Percentiles rank a stretch among this genome's conserved stretches.
Evolutionary conservation across 169 alveolate species (phyloP).

Genomic region (Miamiensis avidus): DNA sequence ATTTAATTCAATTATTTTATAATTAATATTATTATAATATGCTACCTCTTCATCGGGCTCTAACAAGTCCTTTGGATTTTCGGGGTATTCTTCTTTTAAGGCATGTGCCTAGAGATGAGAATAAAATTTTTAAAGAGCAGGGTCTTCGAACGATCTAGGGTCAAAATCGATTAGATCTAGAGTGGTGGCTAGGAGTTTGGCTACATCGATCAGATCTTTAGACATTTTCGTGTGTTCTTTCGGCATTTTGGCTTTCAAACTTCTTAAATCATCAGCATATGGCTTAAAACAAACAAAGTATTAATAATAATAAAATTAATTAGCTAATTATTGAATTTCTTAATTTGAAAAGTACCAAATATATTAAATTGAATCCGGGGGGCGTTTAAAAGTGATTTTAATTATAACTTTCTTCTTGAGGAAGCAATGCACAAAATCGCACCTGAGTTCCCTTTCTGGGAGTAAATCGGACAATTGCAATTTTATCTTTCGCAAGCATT

Average conservation of each 20-base stretch:
- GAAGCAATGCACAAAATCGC: slow-evolving; percentile 82
- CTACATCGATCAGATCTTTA: slow-evolving; percentile 47
- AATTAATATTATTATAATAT: no score
- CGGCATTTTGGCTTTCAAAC: slow-evolving; percentile 30
- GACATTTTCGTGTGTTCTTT: slow-evolving; percentile 37
- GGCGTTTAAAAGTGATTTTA: slow-evolving; percentile 62
- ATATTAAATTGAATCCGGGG: slow-evolving; percentile 51
- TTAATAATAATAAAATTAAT: slow-evolving; percentile 69
- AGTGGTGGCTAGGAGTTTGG: slow-evolving; percentile 72
- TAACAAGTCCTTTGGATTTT: slow-evolving; percentile 71
- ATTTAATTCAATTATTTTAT: no score
- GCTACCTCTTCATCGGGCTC: slow-evolving; percentile 76
- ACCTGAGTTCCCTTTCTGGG: slow-evolving; percentile 82
- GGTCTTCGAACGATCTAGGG: slow-evolving; percentile 82
- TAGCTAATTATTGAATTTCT: slow-evolving; percentile 57
- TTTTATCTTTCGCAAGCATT: slow-evolving; percentile 75
- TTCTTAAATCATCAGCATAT: slow-evolving; percentile 88
- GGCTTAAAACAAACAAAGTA: no score
- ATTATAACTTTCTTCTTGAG: slow-evolving; percentile 66
- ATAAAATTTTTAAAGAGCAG: slow-evolving; percentile 74
- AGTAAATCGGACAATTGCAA: slow-evolving; percentile 83
- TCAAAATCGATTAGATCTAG: slow-evolving; percentile 74
- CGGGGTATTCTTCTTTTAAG: slow-evolving; percentile 73
- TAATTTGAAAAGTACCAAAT: not conserved
- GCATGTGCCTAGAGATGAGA: slow-evolving; percentile 80